Evolutionary conservation across 1,284 basidiomycete species (phyloP).

Genomic region (Ustilago vetiveriae): DNA sequence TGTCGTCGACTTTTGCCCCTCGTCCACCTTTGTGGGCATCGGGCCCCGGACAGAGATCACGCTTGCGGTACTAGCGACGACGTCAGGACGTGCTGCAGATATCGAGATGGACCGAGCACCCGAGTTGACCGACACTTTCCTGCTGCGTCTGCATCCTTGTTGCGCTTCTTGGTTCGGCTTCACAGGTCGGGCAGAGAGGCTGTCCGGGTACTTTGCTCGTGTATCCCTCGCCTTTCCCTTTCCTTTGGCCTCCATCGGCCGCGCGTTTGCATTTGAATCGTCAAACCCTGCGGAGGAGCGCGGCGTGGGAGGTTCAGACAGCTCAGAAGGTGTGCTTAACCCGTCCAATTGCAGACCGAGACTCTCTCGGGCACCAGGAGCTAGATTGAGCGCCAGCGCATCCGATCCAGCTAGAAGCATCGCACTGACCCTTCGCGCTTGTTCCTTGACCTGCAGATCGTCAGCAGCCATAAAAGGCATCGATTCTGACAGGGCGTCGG

Average conservation of each 20-base stretch:
- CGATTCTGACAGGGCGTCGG: constrained; percentile 41
- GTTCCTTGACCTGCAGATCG: constrained; percentile 17
- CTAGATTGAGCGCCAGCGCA: constrained; percentile 38
- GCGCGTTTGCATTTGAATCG: background rate
- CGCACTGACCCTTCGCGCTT: constrained; percentile 36
- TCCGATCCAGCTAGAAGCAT: constrained; percentile 50
- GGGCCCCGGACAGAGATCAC: constrained; percentile 15
- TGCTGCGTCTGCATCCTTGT: constrained; percentile 6
- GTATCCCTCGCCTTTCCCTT: constrained; percentile 4
- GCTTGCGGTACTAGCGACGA: constrained; percentile 19
- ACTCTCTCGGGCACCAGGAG: constrained; percentile 42
- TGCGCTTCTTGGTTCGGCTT: background rate
- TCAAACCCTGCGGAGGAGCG: constrained; percentile 8
- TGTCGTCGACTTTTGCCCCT: constrained; percentile 3
- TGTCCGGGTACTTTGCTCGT: constrained; percentile 10
- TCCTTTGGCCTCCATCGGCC: background rate
- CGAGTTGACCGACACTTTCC: constrained; percentile 41
- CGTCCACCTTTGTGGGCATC: background rate
- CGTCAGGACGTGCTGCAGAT: constrained; percentile 19
- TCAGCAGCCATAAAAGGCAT: constrained; percentile 21
- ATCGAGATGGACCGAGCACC: constrained; percentile 29
- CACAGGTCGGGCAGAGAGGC: background rate
- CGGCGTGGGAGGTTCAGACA: constrained; percentile 24
- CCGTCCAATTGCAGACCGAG: constrained; percentile 32
- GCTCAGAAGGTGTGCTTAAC: constrained; percentile 31